phyloP scores from a whole-genome alignment of 257 asterid species.

The Parsonsia alboflavescens region DNA sequence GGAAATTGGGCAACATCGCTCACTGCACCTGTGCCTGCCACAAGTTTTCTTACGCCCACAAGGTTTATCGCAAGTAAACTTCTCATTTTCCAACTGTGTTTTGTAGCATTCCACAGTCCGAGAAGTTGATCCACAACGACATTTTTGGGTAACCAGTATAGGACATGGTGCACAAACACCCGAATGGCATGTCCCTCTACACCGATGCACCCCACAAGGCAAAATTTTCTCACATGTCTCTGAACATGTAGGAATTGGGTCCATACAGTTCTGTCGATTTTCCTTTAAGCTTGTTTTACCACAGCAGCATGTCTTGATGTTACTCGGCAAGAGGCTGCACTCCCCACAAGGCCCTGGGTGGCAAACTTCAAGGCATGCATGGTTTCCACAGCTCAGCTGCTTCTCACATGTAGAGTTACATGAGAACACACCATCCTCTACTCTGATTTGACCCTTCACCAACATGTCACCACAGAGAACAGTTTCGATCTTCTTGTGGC shows the following conservation, averaged over 20 bases:
- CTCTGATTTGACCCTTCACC: slow-evolving; percentile 68
- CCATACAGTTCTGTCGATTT: slow-evolving; percentile 66
- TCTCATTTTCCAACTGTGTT: slow-evolving; percentile 44
- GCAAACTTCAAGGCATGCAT: slow-evolving; percentile 61
- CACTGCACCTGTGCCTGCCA: slow-evolving; percentile 97
- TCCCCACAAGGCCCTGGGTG: slow-evolving; percentile 96
- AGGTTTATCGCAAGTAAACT: slow-evolving; percentile 69
- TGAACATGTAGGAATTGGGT: slow-evolving; percentile 80
- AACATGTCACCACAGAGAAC: slow-evolving; percentile 72
- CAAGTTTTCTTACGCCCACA: slow-evolving; percentile 91
- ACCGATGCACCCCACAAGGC: slow-evolving; percentile 67
- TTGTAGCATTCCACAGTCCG: slow-evolving; percentile 77
- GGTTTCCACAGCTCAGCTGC: slow-evolving; percentile 71
- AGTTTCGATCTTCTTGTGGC: slow-evolving; percentile 70
- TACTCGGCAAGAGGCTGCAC: slow-evolving; percentile 67
- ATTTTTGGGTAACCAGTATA: slow-evolving; percentile 67
- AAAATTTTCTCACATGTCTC: slow-evolving; percentile 67
- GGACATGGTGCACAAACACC: slow-evolving; percentile 77
- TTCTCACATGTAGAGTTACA: slow-evolving; percentile 63
- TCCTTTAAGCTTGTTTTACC: slow-evolving; percentile 69
- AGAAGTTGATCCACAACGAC: slow-evolving; percentile 88
- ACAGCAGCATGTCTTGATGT: slow-evolving; percentile 71
- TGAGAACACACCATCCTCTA: slow-evolving; percentile 74
- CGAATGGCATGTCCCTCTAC: slow-evolving; percentile 66
- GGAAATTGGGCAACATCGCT: slow-evolving; percentile 85